Evolutionary conservation across 805 yeast genomes (phyloP), one percentile per base, ranked within the genome.

Genomic region (Yarrowia yakushimensis): DNA sequence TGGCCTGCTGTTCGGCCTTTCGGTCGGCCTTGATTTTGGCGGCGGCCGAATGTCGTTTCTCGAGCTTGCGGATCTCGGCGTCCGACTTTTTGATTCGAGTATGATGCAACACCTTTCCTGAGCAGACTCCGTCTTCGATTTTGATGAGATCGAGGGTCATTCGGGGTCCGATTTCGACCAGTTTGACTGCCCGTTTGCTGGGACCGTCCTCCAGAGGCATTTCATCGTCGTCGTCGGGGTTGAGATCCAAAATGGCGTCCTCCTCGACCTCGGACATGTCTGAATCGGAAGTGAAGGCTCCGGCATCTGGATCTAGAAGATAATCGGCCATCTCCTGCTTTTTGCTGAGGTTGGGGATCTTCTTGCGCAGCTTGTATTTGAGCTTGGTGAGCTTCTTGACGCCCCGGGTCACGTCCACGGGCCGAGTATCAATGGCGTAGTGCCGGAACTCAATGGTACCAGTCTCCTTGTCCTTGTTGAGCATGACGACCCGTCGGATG

Each of bases 101-200:
- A 72, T 94, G 99, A 75, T 88, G 90, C 65, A 94, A 74, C 17
- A 94, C 90, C 76, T 90, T 92, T 60, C 97, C 97, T 0, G 85
- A 78, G 64, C 97, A 93, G 22, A 89, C 82, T 17, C 94, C 96
- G 71, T 93, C 98, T 75, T 93, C 97, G 61, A 94, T 89, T 76
- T 94, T 94, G 55, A 87, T 77, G 63, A 94, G 77, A 59, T 84
- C 78, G 74, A 94, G 77, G 67, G 82, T 84, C 74, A 94, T 75
- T 67, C 99, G 81, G 36, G 99, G 99, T 0, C 99, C 99, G 54
- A 93, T 77, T 74, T 94, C 99, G 0, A 93, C 89, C 57, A 94
- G 79, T 72, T 90, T 92, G 68, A 94, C 89, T 1, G 99, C 98
- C 69, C 88, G 84, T 74, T 90, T 91, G 61, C 76, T 78, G 55